Evolutionary conservation across 2,329 filamentous ascomycete species (phyloP).

Genomic region (Beauveria rudraprayagi): DNA sequence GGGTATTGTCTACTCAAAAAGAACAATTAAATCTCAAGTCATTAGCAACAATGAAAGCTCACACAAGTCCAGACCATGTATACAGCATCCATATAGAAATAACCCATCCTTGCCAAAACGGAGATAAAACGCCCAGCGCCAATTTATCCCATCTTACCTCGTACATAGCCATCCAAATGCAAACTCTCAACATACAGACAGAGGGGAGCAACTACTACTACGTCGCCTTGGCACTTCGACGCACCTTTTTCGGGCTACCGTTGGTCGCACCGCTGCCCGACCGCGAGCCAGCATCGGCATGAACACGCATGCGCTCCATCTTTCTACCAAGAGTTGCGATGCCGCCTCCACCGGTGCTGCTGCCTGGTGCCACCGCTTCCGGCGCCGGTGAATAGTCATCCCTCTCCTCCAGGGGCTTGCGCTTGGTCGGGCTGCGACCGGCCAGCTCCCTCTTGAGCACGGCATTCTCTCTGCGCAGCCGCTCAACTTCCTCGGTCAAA

Average conservation of each 20-base stretch:
- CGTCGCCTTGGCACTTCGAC: conserved; percentile 23
- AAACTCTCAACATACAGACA: no score
- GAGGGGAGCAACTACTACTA: background rate
- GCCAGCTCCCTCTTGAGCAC: conserved; percentile 58
- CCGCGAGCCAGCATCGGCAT: conserved; percentile 24
- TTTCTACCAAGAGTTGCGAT: conserved; percentile 35
- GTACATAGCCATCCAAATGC: background rate
- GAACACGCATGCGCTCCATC: conserved; percentile 44
- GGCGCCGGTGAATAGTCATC: conserved; percentile 27
- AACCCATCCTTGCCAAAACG: background rate
- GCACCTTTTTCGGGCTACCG: conserved; percentile 46
- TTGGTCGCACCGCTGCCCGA: conserved; percentile 20
- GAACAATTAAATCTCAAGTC: background rate
- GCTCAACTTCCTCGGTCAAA: conserved; percentile 63
- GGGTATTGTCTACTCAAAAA: conserved; percentile 6
- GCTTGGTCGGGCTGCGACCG: conserved; percentile 54
- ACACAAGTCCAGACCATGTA: background rate
- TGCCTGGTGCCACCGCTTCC: background rate
- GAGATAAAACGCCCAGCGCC: conserved; percentile 5
- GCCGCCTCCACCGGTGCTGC: conserved; percentile 10
- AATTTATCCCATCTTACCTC: background rate
- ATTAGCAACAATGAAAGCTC: background rate
- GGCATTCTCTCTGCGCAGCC: conserved; percentile 55
- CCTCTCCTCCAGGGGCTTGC: conserved; percentile 46
- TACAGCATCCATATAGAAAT: background rate